Conservation (phyloP, 352 stramenopile species). For the Elongisporangium senticosum region DNA sequence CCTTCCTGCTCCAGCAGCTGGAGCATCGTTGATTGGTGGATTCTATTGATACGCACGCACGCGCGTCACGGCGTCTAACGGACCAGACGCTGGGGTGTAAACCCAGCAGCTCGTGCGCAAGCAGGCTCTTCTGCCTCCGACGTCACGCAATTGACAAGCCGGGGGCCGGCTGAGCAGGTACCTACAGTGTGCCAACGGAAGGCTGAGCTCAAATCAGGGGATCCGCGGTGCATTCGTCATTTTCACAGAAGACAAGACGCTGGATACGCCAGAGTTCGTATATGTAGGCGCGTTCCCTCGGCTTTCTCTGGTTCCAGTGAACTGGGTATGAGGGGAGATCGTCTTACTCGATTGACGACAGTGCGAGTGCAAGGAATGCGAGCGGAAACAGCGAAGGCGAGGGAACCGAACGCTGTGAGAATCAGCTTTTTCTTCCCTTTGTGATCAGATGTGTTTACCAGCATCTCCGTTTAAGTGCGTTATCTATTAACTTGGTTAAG, state of each 20-base stretch:
- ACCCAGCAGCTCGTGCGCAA: background rate
- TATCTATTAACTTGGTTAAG: background rate
- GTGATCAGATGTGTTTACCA: too few species aligned
- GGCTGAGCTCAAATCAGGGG: background rate
- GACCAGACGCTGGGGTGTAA: background rate
- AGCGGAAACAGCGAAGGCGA: background rate
- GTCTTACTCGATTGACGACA: background rate
- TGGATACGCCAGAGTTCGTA: background rate
- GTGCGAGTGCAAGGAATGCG: background rate
- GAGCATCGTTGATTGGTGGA: background rate
- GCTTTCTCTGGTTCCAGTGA: background rate
- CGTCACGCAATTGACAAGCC: background rate
- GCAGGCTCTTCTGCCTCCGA: background rate
- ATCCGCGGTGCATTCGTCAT: background rate
- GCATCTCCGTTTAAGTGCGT: too few species aligned
- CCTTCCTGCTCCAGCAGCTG: background rate
- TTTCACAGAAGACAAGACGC: background rate
- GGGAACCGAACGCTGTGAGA: background rate
- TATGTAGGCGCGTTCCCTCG: background rate
- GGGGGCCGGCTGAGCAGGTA: background rate
- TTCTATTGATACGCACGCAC: background rate
- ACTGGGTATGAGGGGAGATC: background rate
- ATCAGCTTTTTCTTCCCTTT: background rate
- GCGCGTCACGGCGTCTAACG: background rate
- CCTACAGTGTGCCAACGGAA: background rate